Evolutionary conservation across 306 rosid species (phyloP).

Genomic region (Betula pendula): DNA sequence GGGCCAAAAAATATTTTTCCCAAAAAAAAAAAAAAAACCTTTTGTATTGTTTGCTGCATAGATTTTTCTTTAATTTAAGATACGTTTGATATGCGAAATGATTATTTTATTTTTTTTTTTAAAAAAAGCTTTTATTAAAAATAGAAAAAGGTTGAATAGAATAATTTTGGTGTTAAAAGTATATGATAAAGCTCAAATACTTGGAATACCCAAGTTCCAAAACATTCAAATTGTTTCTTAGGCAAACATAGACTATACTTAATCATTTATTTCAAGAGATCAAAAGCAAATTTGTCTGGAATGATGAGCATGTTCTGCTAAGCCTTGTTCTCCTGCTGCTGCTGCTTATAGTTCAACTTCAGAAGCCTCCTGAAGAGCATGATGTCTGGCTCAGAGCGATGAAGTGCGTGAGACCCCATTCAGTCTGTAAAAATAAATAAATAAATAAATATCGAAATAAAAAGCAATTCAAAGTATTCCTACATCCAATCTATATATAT

Average conservation of each 20-base stretch:
- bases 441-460: not conserved
- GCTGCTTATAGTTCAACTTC: conserved; percentile 81
- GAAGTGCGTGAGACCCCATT: conserved; percentile 93
- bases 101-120: too few species aligned
- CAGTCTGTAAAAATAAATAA: conserved; percentile 38
- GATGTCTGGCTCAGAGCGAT: conserved; percentile 92
- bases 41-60: too few species aligned
- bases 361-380: conserved; percentile 97
- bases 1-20: too few species aligned
- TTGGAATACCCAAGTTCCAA: not conserved
- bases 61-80: too few species aligned
- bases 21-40: too few species aligned
- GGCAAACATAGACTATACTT: conserved; percentile 10
- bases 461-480: not conserved
- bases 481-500: not conserved
- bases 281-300: not conserved
- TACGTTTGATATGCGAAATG: too few species aligned
- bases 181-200: too few species aligned
- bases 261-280: conserved; percentile 24
- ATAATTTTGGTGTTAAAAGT: too few species aligned
- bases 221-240: conserved; percentile 19
- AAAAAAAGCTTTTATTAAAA: too few species aligned
- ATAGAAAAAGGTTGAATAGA: too few species aligned
- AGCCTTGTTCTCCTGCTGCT: conserved; percentile 75
- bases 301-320: conserved; percentile 33